Conservation (phyloP, 2,329 filamentous ascomycete genomes). For the Colletotrichum australisinense region DNA sequence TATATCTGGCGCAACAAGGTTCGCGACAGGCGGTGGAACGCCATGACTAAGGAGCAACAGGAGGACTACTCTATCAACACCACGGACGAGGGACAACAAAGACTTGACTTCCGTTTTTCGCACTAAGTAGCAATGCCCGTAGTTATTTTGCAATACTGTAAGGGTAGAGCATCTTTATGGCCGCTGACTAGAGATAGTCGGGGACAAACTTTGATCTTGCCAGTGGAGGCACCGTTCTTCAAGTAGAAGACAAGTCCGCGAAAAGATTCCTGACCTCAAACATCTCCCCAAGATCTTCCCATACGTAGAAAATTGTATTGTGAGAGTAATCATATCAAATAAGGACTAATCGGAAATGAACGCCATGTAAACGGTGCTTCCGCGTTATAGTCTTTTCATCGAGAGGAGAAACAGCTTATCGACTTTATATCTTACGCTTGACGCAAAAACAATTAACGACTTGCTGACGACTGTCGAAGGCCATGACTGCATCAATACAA, state of each 20-base stretch:
- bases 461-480: background rate
- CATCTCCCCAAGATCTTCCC: too few relatives aligned
- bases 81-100: conserved; percentile 63
- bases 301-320: too few relatives aligned
- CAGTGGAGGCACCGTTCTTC: too few relatives aligned
- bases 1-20: conserved; percentile 60
- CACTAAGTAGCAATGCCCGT: conserved; percentile 45
- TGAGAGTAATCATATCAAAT: rapidly evolving
- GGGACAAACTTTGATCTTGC: background rate
- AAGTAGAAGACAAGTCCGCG: too few relatives aligned
- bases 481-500: background rate
- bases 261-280: too few relatives aligned
- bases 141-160: rapidly evolving
- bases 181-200: background rate
- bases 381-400: too few relatives aligned
- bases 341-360: too few relatives aligned
- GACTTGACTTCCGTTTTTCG: conserved; percentile 65
- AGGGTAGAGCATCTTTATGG: rapidly evolving
- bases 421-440: too few relatives aligned
- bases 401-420: too few relatives aligned
- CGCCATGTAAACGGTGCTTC: too few relatives aligned
- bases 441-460: too few relatives aligned
- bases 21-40: conserved; percentile 55
- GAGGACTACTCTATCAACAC: conserved; percentile 60
- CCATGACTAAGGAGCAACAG: conserved; percentile 57